A percentile compares a stretch with the other conserved stretches of the same genome.
These are phyloP conservation scores for Pseudozyma pruni DNA, from an alignment of 1,284 basidiomycete species.

Conservation along the genomic window DNA sequence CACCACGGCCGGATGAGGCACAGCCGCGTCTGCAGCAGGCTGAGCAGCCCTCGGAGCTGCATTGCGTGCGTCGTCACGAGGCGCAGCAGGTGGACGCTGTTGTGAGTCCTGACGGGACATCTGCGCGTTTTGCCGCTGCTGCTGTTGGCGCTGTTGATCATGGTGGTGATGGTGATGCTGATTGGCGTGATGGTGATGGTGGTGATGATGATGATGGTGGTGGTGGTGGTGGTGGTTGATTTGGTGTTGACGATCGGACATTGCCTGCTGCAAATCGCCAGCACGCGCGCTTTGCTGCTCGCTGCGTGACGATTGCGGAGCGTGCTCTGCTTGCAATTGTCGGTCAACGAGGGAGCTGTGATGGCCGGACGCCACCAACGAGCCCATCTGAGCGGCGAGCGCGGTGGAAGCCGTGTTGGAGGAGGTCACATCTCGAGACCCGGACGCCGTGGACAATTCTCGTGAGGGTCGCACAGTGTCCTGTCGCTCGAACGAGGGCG, in stretches of 20 bases:
- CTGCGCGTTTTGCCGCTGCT: constrained; percentile 9
- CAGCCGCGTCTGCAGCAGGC: constrained; percentile 15
- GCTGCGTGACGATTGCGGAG: neutral
- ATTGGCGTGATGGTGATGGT: constrained; percentile 26
- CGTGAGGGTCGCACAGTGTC: constrained; percentile 47
- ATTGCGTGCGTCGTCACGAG: constrained; percentile 19
- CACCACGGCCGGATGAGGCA: constrained; percentile 35
- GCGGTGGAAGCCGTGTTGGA: constrained; percentile 35
- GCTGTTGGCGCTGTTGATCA: constrained; percentile 11
- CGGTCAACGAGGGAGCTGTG: constrained; percentile 20
- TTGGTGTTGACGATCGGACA: too few species aligned
- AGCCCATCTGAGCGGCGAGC: constrained; percentile 38
- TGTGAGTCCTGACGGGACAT: constrained; percentile 9
- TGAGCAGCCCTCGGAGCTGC: constrained; percentile 13
- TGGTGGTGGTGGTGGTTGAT: constrained; percentile 13
- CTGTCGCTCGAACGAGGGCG: constrained; percentile 43
- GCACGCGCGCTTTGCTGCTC: constrained; percentile 4
- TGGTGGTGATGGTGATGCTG: constrained; percentile 31
- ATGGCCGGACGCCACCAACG: constrained; percentile 6
- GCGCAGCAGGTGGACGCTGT: constrained; percentile 8
- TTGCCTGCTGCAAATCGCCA: too few species aligned
- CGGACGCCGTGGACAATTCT: constrained; percentile 21
- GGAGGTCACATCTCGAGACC: constrained; percentile 25
- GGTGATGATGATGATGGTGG: constrained; percentile 15
- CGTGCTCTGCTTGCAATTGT: neutral